phyloP scores from a whole-genome alignment of 2,329 filamentous ascomycete genomes.

The Colletotrichum somersetense region DNA sequence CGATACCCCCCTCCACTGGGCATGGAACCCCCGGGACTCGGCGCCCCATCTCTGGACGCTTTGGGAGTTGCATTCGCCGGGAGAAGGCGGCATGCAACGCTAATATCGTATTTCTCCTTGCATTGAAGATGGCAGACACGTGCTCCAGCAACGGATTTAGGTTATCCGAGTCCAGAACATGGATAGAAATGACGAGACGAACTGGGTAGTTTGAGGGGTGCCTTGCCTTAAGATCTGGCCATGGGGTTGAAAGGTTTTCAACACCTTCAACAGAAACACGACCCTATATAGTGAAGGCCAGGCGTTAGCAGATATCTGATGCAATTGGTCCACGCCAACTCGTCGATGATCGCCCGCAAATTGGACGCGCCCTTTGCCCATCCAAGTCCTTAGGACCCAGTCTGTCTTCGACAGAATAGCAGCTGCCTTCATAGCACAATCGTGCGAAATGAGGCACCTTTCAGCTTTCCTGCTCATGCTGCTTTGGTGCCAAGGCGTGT shows the following conservation, averaged over 20 bases:
- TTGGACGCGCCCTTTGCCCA: slow-evolving; percentile 17
- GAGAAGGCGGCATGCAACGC: neutral
- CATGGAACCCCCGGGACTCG: neutral
- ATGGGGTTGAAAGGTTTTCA: neutral
- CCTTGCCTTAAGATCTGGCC: slow-evolving; percentile 5
- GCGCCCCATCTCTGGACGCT: neutral
- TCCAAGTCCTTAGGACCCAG: slow-evolving; percentile 9
- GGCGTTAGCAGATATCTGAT: neutral
- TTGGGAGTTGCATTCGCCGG: neutral
- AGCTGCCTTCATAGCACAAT: neutral
- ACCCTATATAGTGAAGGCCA: neutral
- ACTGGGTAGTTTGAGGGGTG: neutral
- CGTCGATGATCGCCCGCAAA: neutral
- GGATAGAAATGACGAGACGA: neutral
- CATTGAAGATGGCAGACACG: neutral
- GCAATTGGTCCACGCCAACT: neutral
- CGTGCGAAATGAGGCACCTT: slow-evolving; percentile 30
- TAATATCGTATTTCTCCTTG: neutral
- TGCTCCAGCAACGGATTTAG: neutral
- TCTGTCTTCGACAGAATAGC: neutral
- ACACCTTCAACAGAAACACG: neutral
- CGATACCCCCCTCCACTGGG: slow-evolving; percentile 5
- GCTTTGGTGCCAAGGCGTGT: slow-evolving; percentile 24
- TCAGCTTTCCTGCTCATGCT: slow-evolving; percentile 24
- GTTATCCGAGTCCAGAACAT: neutral